Evolutionary conservation across 331 rosid species (phyloP), one percentile per base, ranked within the genome.

Genomic region (Acacia concinna): DNA sequence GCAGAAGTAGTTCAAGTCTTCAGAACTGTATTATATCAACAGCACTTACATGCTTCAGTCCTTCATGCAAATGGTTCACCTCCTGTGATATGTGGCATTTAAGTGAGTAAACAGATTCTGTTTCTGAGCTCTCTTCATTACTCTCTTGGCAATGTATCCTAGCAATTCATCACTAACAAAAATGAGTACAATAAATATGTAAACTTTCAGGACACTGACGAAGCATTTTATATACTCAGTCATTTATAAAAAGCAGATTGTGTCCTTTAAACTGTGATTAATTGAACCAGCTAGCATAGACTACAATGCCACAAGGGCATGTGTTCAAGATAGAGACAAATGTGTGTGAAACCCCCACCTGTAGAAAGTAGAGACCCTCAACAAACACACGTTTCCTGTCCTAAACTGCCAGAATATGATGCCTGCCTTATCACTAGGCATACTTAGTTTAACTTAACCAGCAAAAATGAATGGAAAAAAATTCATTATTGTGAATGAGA

Each of bases 1-100:
- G 49, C 60, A 30, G 52, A 69, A 79, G 31, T 77, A 20, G 18
- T 40, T 40, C 70, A 41, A 60, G 74, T 25, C 49, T 70, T 68
- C 46, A 71, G 10, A 78, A 47, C 76, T 40, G 44, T 65, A 38
- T 40, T 49, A 56, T 73, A 70, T 43, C 54, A 57, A 68, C 56
- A 46, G 28, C 46, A 86, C 98, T 91, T 85, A 96, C 99, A 86
- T 96, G 98, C 83, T 96, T 93, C 78, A 96, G 82, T 75, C 99
- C 99, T 90, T 96, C 99, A 66, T 88, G 93, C 88, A 96, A 86
- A 89, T 96, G 99, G 90, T 96, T 96, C 87, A 96, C 99, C 73
- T 96, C 99, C 0, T 96, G 99, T 1, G 98, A 96, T 86, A 96
- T 96, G 90, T 96, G 98, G 87, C 99, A 96, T 84, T 96, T 96